Conservation (phyloP, 208 protist genomes). For the Herpetomonas samuelpessoai region DNA sequence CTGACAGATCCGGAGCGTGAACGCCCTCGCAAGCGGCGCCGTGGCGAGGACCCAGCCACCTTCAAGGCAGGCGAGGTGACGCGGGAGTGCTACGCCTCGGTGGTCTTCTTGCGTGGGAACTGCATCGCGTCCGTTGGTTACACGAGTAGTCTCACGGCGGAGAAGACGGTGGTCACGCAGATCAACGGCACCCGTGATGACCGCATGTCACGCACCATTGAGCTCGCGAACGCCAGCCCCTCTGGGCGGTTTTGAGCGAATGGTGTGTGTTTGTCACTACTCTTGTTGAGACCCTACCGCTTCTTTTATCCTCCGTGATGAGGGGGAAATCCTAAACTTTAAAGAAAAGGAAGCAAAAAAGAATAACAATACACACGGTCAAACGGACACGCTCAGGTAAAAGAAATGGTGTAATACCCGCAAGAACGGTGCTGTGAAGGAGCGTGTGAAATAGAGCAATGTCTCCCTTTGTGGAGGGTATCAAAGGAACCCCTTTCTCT, state of each 20-base stretch:
- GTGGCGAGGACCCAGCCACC: conserved; percentile 14
- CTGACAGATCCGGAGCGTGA: conserved; percentile 75
- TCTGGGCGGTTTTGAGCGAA: conserved; percentile 16
- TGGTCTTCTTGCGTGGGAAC: conserved; percentile 75
- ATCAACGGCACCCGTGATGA: conserved; percentile 37
- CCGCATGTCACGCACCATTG: conserved; percentile 42
- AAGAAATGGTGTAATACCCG: neutral
- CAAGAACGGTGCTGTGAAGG: too few species aligned
- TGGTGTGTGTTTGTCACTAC: neutral
- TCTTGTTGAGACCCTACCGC: neutral
- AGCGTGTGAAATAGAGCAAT: too few species aligned
- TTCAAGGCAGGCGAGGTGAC: too few species aligned
- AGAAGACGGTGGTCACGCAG: conserved; percentile 60
- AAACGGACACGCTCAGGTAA: neutral
- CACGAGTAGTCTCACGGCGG: conserved; percentile 61
- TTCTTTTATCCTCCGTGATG: too few species aligned
- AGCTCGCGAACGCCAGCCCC: conserved; percentile 56
- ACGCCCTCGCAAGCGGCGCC: conserved; percentile 37
- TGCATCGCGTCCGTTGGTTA: conserved; percentile 56
- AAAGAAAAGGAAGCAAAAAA: neutral
- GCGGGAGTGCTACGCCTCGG: conserved; percentile 62
- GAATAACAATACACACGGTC: conserved; percentile 7
- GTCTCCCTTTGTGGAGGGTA: too few species aligned
- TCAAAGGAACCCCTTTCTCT: too few species aligned
- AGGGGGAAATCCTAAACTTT: too few species aligned